Base-by-base conservation (phyloP, 192 early-diverging fungal genomes). In the Entomortierella beljakovae region DNA sequence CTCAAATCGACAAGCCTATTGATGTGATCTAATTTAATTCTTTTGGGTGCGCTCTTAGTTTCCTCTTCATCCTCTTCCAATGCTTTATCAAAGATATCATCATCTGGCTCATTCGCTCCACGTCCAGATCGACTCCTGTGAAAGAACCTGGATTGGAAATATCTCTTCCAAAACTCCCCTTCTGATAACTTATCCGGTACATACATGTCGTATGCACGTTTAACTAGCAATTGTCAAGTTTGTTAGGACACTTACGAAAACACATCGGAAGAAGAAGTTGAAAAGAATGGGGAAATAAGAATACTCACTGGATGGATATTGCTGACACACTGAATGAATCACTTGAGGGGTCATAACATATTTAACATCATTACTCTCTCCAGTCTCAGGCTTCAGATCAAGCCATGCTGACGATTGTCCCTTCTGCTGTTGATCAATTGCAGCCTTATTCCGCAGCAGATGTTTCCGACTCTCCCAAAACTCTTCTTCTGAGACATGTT, bases 401-500 rank as follows among this genome's bases (percentile, higher is more conserved):
- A 94, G 84, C 83, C 91, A 90, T 7, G 88, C 83, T 3, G 92
- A 94, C 1, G 93, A 90, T 51, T 87, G 86, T 29, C 97, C 97
- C 71, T 92, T 94, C 57, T 95, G 91, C 42, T 93, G 93, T 34
- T 86, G 87, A 65, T 83, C 82, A 62, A 86, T 86, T 26, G 88
- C 89, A 1, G 86, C 84, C 64, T 96, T 90, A 64, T 93, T 93
- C 64, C 87, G 84, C 46, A 96, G 82, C 34, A 94, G 71, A 58
- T 94, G 81, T 77, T 92, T 86, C n/a, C 93, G 83, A 48, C 87
- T 90, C 56, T 90, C 88, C 97, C 97, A 99, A 62, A 99, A 99
- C 59, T 99, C 97, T 60, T 97, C 93, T 72, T 99, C 97, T 7
- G 85, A 80, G 3, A 98, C 83, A n/a, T 89, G 82, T 26, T 90